A percentile compares a stretch with the other conserved stretches of the same genome.
Conservation (phyloP, 257 asterid genomes). For the Jacaranda copaia region DNA sequence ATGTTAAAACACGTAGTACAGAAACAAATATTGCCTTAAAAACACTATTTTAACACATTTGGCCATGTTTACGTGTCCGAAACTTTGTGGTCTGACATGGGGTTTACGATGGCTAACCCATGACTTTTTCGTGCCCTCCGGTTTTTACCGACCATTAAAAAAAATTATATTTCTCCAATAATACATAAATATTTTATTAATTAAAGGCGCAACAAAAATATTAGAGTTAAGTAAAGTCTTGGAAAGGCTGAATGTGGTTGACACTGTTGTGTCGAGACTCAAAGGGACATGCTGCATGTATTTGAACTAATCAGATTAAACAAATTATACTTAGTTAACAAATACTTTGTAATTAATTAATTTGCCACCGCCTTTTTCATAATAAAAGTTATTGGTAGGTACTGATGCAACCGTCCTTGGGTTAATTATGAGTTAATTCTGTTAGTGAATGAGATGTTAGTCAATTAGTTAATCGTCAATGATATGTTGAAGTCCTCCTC, state of each 20-base stretch:
- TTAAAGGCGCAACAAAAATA: neutral
- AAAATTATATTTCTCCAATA: neutral
- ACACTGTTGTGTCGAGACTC: conserved; percentile 23
- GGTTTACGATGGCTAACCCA: conserved; percentile 42
- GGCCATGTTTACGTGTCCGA: conserved; percentile 46
- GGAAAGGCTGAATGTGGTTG: conserved; percentile 3
- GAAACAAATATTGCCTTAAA: conserved; percentile 9
- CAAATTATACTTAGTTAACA: no score
- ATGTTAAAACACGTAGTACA: conserved; percentile 18
- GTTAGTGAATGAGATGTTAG: neutral
- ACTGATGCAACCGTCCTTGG: conserved; percentile 14
- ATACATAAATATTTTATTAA: neutral
- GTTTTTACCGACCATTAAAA: conserved; percentile 18
- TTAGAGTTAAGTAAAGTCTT: neutral
- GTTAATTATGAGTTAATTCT: conserved; percentile 17
- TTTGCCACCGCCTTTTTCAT: conserved; percentile 21
- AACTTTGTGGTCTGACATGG: conserved; percentile 30
- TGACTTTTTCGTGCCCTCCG: conserved; percentile 39
- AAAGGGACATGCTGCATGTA: conserved; percentile 19
- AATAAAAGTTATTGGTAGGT: conserved; percentile 26
- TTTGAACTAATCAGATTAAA: neutral
- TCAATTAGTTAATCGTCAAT: neutral
- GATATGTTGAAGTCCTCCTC: neutral
- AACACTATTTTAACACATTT: neutral
- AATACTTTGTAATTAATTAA: neutral